phyloP scores from a whole-genome alignment of 1,139 yeast species.

The Pichia sp. region DNA sequence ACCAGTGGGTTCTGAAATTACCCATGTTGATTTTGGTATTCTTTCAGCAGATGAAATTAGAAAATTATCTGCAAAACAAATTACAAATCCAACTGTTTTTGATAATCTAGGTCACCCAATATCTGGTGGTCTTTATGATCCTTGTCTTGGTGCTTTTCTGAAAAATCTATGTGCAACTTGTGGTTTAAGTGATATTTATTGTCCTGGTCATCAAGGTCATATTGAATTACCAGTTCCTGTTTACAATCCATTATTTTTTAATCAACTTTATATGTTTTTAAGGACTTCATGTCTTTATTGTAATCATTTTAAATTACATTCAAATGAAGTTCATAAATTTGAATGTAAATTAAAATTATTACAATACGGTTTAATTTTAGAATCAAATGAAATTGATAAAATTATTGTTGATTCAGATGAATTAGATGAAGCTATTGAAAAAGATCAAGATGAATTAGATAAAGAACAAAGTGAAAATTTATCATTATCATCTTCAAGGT shows the following conservation, averaged over 20 bases:
- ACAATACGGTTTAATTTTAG: constrained; percentile 84
- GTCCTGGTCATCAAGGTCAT: constrained; percentile 99
- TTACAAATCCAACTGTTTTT: constrained; percentile 89
- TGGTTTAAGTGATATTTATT: constrained; percentile 88
- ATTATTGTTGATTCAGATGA: constrained; percentile 40
- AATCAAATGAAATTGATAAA: constrained; percentile 66
- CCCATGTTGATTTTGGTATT: constrained; percentile 88
- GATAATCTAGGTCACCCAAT: constrained; percentile 96
- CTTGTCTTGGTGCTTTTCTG: constrained; percentile 89
- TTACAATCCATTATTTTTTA: constrained; percentile 90
- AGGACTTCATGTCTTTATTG: constrained; percentile 88
- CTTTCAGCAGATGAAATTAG: constrained; percentile 78
- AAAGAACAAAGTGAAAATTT: constrained; percentile 19
- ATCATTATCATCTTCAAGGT: constrained; percentile 7
- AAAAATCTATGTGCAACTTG: constrained; percentile 90
- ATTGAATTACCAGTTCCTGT: constrained; percentile 94
- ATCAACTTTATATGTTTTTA: constrained; percentile 78
- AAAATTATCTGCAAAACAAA: constrained; percentile 84
- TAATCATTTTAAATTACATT: constrained; percentile 69
- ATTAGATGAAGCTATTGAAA: constrained; percentile 18
- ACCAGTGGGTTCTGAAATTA: constrained; percentile 92
- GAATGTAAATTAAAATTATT: constrained; percentile 74
- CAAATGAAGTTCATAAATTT: constrained; percentile 65
- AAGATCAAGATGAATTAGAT: constrained; percentile 24
- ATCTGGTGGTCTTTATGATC: constrained; percentile 87